Percentiles rank a stretch among this genome's conserved stretches.
Conservation (phyloP, 225 moss, liverwort and hornwort species). For the Bryoerythrophyllum caledonicum region DNA sequence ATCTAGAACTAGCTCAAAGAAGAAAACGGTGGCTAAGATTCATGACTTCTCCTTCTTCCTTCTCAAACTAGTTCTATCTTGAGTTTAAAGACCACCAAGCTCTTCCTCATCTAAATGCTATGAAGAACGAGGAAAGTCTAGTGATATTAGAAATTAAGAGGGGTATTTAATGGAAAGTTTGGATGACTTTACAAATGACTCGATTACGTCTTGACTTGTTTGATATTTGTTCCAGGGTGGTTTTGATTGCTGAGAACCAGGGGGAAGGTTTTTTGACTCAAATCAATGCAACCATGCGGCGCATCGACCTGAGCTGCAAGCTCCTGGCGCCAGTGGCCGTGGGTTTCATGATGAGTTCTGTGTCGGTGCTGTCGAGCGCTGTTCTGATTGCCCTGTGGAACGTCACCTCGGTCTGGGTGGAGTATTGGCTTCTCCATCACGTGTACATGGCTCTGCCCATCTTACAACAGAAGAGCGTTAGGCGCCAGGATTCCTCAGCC, state of each 20-base stretch:
- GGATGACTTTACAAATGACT: too few species aligned
- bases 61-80: too few species aligned
- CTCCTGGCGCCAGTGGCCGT: conserved; percentile 83
- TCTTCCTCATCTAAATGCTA: too few species aligned
- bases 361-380: conserved; percentile 71
- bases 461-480: conserved; percentile 43
- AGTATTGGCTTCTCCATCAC: conserved; percentile 74
- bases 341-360: conserved; percentile 78
- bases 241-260: conserved; percentile 73
- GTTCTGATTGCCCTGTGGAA: conserved; percentile 78
- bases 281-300: conserved; percentile 85
- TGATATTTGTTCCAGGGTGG: conserved; percentile 61
- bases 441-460: conserved; percentile 70
- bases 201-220: not conserved
- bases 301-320: conserved; percentile 93
- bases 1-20: too few species aligned
- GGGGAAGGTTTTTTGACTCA: conserved; percentile 52
- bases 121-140: too few species aligned
- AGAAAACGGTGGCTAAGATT: too few species aligned
- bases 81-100: too few species aligned
- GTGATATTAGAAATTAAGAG: too few species aligned
- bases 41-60: too few species aligned
- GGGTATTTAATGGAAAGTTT: too few species aligned
- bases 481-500: conserved; percentile 11
- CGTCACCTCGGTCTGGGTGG: conserved; percentile 64